Evolutionary conservation across 345 rosid species (phyloP), one percentile per base, ranked within the genome.

Genomic region (Brassica carinata): DNA sequence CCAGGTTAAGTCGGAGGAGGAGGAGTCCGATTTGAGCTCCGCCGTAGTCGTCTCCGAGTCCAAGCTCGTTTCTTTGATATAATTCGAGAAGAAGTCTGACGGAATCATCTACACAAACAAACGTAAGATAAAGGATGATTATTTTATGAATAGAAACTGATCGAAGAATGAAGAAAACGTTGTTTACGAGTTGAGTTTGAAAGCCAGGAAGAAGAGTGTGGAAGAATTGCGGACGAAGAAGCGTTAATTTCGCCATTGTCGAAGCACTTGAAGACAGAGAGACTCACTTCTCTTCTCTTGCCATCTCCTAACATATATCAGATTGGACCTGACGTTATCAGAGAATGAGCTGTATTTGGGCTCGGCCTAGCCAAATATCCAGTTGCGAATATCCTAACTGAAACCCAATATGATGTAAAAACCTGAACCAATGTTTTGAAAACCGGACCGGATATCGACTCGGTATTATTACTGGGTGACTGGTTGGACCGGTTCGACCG

Each of bases 31-130:
- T 27, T 38, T 78, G 7, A 78, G 58, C 58, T 13, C 34, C 1
- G 58, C 76, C 7, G 69, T 63, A 4, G 55, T 45, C 55, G 14
- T 53, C 18, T 53, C 58, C 58, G 1, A 2, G 26, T 59, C 27
- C 69, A 23, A 23, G 26, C 26, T 23, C 1, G 26, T 23, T 23
- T 23, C 26, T 23, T 58, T 69, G 13, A 69, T 5, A 13, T 69
- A 61, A 55, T 77, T 8, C 7, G n/a, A 59, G 80, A 45, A 77
- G 75, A 69, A 77, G 34, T 27, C 63, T 29, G 45, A 17, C 18
- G 80, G 80, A 61, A 77, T 69, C 45, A 6, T 43, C 80, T 77
- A 34, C 40, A 4, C 55, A 45, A 38, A 38, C 45, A 34, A 66
- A 53, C 67, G 36, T 34, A 18, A 5, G 6, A 30, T 0, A 7